Evolutionary conservation across 352 stramenopile genomes (phyloP).

Genomic region (Pythium chondricola): DNA sequence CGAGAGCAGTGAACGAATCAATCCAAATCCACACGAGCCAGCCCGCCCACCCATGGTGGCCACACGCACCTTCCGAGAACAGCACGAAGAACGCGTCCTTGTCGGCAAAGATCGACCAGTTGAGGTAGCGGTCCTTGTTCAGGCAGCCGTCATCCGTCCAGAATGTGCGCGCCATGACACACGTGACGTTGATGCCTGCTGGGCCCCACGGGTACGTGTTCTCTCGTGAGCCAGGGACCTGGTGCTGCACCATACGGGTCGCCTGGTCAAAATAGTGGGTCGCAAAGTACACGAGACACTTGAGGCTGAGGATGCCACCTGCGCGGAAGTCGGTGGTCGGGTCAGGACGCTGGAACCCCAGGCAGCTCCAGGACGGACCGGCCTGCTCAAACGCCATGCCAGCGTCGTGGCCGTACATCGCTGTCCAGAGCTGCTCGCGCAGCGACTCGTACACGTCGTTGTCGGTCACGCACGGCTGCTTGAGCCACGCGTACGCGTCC

Average conservation of each 20-base stretch:
- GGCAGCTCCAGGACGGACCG: conserved; percentile 69
- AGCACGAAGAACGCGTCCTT: conserved; percentile 65
- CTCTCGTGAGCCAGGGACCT: conserved; percentile 72
- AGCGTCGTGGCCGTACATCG: conserved; percentile 36
- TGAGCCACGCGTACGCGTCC: conserved; percentile 50
- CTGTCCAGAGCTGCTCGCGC: conserved; percentile 51
- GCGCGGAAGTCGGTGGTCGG: conserved; percentile 83
- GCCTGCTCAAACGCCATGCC: conserved; percentile 59
- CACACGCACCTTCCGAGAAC: conserved; percentile 35
- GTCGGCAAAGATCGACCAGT: conserved; percentile 73
- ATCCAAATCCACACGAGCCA: neutral
- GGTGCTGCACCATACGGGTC: conserved; percentile 65
- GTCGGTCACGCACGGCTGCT: conserved; percentile 61
- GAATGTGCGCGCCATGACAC: conserved; percentile 72
- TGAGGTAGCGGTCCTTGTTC: conserved; percentile 48
- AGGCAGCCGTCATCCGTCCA: conserved; percentile 73
- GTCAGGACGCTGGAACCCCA: conserved; percentile 80
- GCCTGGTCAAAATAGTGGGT: conserved; percentile 60
- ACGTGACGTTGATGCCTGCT: conserved; percentile 82
- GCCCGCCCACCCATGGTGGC: neutral
- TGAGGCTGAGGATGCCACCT: conserved; percentile 70
- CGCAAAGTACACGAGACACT: conserved; percentile 79
- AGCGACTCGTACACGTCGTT: conserved; percentile 59
- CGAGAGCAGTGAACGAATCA: neutral
- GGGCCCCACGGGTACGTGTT: conserved; percentile 83